Evolutionary conservation across 1,139 yeast genomes (phyloP).

Genomic region (Entelexis paramagnoliae): DNA sequence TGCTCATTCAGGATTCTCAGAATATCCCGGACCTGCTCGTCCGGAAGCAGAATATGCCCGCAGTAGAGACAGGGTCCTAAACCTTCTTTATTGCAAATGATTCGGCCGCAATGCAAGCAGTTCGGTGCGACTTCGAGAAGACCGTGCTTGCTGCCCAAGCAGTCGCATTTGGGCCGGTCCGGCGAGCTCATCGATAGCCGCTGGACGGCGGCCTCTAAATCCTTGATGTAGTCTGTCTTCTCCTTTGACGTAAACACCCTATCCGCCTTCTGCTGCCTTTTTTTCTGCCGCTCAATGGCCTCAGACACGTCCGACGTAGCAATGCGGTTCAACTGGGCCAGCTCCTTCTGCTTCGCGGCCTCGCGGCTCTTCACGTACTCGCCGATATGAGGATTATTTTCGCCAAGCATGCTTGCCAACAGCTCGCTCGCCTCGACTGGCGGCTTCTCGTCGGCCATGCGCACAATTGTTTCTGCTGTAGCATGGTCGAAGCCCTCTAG

Average conservation of each 20-base stretch:
- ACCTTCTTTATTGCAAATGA: conserved; percentile 83
- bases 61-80: conserved; percentile 80
- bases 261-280: neutral
- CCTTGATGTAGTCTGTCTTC: conserved; percentile 30
- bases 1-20: conserved; percentile 31
- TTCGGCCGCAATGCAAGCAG: conserved; percentile 88
- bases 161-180: conserved; percentile 45
- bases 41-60: conserved; percentile 53
- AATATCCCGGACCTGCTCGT: conserved; percentile 52
- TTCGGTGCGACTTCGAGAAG: conserved; percentile 84
- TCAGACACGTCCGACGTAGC: neutral
- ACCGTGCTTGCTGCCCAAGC: conserved; percentile 67
- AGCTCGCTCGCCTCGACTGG: conserved; percentile 21
- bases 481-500: conserved; percentile 22
- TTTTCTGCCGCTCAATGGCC: neutral
- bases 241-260: conserved; percentile 20
- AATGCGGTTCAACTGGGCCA: neutral
- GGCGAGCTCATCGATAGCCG: conserved; percentile 28
- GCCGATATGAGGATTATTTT: conserved; percentile 9
- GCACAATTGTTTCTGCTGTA: conserved; percentile 23
- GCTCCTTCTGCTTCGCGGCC: conserved; percentile 2
- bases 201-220: conserved; percentile 31
- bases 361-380: conserved; percentile 16
- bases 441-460: conserved; percentile 16
- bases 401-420: conserved; percentile 19